These are phyloP conservation scores for Globisporangium emineosum DNA, from an alignment of 352 stramenopile genomes.

Conservation along the genomic window DNA sequence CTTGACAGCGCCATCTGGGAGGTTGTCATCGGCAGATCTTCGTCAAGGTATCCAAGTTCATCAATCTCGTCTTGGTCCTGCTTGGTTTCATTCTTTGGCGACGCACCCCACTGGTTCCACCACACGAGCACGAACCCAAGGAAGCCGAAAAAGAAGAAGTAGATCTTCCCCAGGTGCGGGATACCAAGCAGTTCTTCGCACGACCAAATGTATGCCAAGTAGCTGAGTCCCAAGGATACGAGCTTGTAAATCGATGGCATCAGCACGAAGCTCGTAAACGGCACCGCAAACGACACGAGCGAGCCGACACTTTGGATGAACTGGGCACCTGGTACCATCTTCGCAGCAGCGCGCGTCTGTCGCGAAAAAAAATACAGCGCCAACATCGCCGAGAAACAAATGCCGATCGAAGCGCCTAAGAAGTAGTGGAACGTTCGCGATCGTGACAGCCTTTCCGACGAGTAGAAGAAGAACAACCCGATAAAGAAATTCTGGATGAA, in stretches of 20 bases:
- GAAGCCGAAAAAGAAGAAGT: constrained; percentile 77
- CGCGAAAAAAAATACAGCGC: constrained; percentile 79
- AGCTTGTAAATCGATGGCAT: constrained; percentile 73
- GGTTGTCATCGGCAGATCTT: constrained; percentile 59
- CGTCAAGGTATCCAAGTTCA: constrained; percentile 63
- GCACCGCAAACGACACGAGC: constrained; percentile 65
- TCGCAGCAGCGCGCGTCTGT: constrained; percentile 63
- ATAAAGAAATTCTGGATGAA: constrained; percentile 78
- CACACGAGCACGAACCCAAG: constrained; percentile 72
- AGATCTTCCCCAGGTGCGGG: constrained; percentile 83
- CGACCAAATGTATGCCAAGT: constrained; percentile 63
- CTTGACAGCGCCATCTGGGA: constrained; percentile 63
- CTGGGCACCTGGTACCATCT: constrained; percentile 67
- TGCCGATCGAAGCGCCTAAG: constrained; percentile 57
- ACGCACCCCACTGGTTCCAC: constrained; percentile 84
- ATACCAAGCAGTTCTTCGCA: constrained; percentile 70
- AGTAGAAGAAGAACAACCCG: constrained; percentile 68
- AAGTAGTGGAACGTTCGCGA: constrained; percentile 81
- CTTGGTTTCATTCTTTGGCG: constrained; percentile 37
- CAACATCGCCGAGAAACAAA: constrained; percentile 75
- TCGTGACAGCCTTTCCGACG: constrained; percentile 54
- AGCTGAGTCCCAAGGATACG: constrained; percentile 52
- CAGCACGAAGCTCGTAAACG: constrained; percentile 74
- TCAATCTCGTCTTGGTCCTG: constrained; percentile 67
- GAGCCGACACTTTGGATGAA: constrained; percentile 68